These are phyloP conservation scores for Talaromyces albobiverticillius DNA, from an alignment of 2,329 filamentous ascomycete species.

Conservation along the genomic window DNA sequence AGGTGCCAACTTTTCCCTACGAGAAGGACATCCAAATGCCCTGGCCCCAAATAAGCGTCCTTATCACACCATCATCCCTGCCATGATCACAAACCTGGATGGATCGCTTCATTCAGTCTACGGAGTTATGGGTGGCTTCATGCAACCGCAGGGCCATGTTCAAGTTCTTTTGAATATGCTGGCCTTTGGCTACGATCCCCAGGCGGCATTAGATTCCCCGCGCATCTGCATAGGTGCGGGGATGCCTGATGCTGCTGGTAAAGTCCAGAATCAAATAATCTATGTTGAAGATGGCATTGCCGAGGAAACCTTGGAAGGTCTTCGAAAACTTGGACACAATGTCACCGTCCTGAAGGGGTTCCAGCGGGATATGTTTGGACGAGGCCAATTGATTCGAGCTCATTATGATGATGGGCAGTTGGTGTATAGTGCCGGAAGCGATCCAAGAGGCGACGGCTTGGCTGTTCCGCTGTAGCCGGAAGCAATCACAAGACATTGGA, in stretches of 20 bases:
- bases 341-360: slow-evolving; percentile 67
- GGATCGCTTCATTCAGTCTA: slow-evolving; percentile 78
- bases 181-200: slow-evolving; percentile 75
- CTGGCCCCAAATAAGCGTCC: slow-evolving; percentile 80
- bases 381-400: slow-evolving; percentile 81
- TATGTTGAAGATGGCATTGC: slow-evolving; percentile 81
- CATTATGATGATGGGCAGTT: slow-evolving; percentile 70
- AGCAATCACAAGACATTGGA: neutral
- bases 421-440: slow-evolving; percentile 86
- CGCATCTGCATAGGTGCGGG: slow-evolving; percentile 82
- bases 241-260: slow-evolving; percentile 60
- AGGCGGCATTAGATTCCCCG: slow-evolving; percentile 86
- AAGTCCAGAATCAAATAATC: slow-evolving; percentile 62
- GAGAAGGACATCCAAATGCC: slow-evolving; percentile 69
- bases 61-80: slow-evolving; percentile 97
- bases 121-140: slow-evolving; percentile 97
- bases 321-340: slow-evolving; percentile 69
- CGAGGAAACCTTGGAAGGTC: slow-evolving; percentile 62
- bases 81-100: slow-evolving; percentile 78
- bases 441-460: slow-evolving; percentile 78
- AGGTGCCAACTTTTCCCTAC: slow-evolving; percentile 77
- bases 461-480: slow-evolving; percentile 49
- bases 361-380: slow-evolving; percentile 69
- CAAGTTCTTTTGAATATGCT: slow-evolving; percentile 90
- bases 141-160: slow-evolving; percentile 96